Conservation (phyloP, 225 moss, liverwort and hornwort genomes). For the Climacium dendroides region DNA sequence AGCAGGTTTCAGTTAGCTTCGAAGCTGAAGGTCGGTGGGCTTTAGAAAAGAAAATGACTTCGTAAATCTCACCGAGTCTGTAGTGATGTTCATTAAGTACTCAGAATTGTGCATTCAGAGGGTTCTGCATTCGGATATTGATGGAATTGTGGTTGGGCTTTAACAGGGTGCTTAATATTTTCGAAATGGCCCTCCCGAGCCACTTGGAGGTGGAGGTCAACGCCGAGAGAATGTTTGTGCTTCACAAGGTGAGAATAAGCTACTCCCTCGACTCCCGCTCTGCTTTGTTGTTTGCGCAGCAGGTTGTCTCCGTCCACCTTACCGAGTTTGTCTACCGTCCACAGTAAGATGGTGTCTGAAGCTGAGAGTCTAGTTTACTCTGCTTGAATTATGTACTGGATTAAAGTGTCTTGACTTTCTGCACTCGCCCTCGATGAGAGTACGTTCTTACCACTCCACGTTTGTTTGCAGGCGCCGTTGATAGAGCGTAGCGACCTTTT, state of each 20-base stretch:
- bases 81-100: neutral
- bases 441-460: neutral
- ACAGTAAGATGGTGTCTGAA: neutral
- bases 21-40: conserved; percentile 3
- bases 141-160: neutral
- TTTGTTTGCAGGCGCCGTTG: conserved; percentile 39
- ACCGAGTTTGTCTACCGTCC: neutral
- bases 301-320: neutral
- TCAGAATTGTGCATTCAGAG: neutral
- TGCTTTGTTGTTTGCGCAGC: neutral
- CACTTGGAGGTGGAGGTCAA: conserved; percentile 78
- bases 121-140: neutral
- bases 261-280: neutral
- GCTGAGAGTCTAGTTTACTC: neutral
- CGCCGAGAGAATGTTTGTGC: conserved; percentile 49
- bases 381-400: neutral
- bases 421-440: neutral
- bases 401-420: neutral
- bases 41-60: neutral
- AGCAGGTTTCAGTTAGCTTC: neutral
- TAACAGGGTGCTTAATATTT: conserved; percentile 4
- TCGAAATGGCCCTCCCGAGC: conserved; percentile 30
- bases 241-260: conserved; percentile 44
- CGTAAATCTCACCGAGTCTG: neutral
- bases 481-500: conserved; percentile 53